phyloP scores from a whole-genome alignment of 192 early-diverging fungal species.

The Gonapodya prolifera region DNA sequence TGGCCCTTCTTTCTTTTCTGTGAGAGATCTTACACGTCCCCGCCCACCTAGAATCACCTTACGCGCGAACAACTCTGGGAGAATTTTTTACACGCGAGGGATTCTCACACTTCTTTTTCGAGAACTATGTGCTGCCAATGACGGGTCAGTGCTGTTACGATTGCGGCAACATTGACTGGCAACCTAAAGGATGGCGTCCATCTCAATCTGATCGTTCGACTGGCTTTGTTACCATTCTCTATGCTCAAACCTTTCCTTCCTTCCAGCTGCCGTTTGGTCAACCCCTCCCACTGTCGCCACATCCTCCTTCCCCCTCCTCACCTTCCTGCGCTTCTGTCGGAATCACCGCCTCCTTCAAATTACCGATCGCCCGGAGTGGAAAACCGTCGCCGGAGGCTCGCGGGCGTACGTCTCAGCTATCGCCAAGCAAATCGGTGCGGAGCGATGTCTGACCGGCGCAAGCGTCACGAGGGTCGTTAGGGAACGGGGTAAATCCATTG shows the following conservation, averaged over 20 bases:
- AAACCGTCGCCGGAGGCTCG: conserved; percentile 38
- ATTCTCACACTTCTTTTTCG: conserved; percentile 41
- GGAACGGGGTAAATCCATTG: background rate
- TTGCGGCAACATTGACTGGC: no score
- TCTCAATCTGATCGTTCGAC: no score
- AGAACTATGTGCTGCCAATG: conserved; percentile 56
- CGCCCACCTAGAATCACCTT: background rate
- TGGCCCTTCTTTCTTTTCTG: background rate
- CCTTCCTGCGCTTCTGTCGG: conserved; percentile 46
- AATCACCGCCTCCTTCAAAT: conserved; percentile 47
- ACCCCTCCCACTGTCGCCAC: conserved; percentile 42
- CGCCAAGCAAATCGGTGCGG: background rate
- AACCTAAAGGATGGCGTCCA: no score
- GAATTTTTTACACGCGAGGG: conserved; percentile 33
- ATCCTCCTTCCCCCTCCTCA: conserved; percentile 43
- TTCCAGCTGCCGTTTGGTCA: conserved; percentile 45
- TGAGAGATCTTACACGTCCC: background rate
- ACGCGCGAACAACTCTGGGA: conserved; percentile 28
- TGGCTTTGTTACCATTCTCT: no score
- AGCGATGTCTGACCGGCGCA: background rate
- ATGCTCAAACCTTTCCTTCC: no score
- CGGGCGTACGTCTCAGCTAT: conserved; percentile 7
- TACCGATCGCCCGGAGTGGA: conserved; percentile 36
- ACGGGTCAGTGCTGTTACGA: conserved; percentile 12
- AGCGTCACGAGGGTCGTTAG: conserved; percentile 6